Evolutionary conservation across 1,284 basidiomycete species (phyloP).

Genomic region (Garcileccinum viscosum): DNA sequence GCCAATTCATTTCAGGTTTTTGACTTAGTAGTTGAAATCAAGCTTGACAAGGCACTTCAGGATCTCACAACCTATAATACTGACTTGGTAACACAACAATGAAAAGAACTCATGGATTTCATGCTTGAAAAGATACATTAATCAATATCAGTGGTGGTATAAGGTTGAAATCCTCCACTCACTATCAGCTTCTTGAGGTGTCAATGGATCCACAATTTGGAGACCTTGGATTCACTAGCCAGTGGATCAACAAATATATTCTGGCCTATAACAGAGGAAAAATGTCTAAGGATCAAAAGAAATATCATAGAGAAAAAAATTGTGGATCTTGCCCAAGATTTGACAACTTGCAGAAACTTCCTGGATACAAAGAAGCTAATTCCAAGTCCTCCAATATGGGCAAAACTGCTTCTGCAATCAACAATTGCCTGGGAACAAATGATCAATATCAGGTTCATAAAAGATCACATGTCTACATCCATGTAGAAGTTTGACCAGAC

Average conservation of each 20-base stretch:
- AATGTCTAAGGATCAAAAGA: too few species aligned
- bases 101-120: background rate
- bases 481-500: background rate
- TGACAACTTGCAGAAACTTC: background rate
- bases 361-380: slow-evolving; percentile 8
- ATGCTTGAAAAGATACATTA: background rate
- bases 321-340: background rate
- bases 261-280: background rate
- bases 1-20: background rate
- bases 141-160: slow-evolving; percentile 6
- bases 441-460: background rate
- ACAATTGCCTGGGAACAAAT: slow-evolving; percentile 4
- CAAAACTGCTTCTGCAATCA: background rate
- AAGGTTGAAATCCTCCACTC: background rate
- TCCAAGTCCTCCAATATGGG: background rate
- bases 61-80: background rate
- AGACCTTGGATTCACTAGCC: background rate
- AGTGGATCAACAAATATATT: background rate
- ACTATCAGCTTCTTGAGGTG: fast-evolving
- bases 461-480: background rate
- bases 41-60: background rate
- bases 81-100: background rate
- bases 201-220: background rate
- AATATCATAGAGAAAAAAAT: background rate
- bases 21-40: slow-evolving; percentile 3